These are phyloP conservation scores for Rosa multiflora DNA, from an alignment of 306 rosid genomes.

Conservation along the genomic window DNA sequence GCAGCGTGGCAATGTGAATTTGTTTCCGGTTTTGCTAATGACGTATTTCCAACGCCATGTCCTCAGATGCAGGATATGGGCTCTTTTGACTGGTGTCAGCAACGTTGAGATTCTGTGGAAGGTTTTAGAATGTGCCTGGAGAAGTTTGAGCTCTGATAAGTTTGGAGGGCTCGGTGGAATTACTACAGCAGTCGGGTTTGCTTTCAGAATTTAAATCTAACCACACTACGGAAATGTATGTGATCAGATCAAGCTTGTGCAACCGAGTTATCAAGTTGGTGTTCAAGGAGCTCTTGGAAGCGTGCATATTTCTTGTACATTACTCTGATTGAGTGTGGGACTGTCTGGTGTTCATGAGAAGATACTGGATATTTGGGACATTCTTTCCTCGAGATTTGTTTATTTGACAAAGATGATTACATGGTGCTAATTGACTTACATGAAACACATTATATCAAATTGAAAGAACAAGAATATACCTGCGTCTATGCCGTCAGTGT, in stretches of 20 bases:
- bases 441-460: neutral
- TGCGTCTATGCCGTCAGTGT: constrained; percentile 95
- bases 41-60: constrained; percentile 76
- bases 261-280: too few relatives aligned
- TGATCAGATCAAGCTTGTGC: too few relatives aligned
- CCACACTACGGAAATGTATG: too few relatives aligned
- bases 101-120: constrained; percentile 19
- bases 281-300: too few relatives aligned
- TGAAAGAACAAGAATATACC: constrained; percentile 40
- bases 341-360: neutral
- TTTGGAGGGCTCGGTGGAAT: too few relatives aligned
- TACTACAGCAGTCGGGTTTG: too few relatives aligned
- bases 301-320: too few relatives aligned
- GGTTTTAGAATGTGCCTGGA: too few relatives aligned
- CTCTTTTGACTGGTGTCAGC: constrained; percentile 47
- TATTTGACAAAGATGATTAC: neutral
- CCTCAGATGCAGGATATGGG: constrained; percentile 48
- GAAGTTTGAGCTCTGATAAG: too few relatives aligned
- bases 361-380: neutral
- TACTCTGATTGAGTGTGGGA: neutral
- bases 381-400: neutral
- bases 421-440: neutral
- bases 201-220: too few relatives aligned
- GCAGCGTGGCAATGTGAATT: constrained; percentile 71
- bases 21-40: constrained; percentile 62